Base-by-base conservation (phyloP, 1,284 basidiomycete genomes). In the Fereydounia khargensis region DNA sequence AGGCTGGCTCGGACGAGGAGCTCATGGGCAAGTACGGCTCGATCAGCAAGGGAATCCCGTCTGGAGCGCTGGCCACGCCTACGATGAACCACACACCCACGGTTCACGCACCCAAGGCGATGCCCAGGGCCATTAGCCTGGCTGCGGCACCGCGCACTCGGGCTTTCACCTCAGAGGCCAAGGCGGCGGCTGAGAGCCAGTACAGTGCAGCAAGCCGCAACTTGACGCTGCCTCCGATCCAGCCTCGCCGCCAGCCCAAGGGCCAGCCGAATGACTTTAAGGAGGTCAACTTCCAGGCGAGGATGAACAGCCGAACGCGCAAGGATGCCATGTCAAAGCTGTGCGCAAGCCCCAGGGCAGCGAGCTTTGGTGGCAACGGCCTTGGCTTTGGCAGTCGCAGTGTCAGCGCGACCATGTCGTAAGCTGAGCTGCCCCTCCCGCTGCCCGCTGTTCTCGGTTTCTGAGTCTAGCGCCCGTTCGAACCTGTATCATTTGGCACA, bases 261-360 rank as follows among this genome's bases (percentile, higher is more conserved):
- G 68, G 68, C 13, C 68, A 67, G 33, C 68, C 68, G 10, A 70
- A 42, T 35, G 68, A 70, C 20, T 70, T 70, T 33, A 47, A 53
- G 19, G 51, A 55, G 25, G 34, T 62, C 60, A 70, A 70, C 53
- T 70, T 70, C 53, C 59, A 67, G 34, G 52, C 59, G 27, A 47
- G 68, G 32, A 54, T 65, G 42, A 62, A 56, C 39, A 58, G 51
- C 23, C 55, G 65, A n/a, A 51, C 65, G 33, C 58, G 68, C 37
- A 54, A 57, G 28, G 65, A 70, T 28, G 68, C 68, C 39, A 66
- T 70, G 65, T 64, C 54, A 17, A 68, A 68, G 50, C 54, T 70
- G 13, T 69, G 66, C 38, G 59, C 58, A 18, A 65, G 62, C 38
- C 67, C 67, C 4, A 52, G 67, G 32, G 63, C 62, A 4, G 64